A percentile compares a stretch with the other conserved stretches of the same genome.
These are phyloP conservation scores for Coemansia sp. DNA, from an alignment of 371 early-diverging fungal species.

Conservation along the genomic window DNA sequence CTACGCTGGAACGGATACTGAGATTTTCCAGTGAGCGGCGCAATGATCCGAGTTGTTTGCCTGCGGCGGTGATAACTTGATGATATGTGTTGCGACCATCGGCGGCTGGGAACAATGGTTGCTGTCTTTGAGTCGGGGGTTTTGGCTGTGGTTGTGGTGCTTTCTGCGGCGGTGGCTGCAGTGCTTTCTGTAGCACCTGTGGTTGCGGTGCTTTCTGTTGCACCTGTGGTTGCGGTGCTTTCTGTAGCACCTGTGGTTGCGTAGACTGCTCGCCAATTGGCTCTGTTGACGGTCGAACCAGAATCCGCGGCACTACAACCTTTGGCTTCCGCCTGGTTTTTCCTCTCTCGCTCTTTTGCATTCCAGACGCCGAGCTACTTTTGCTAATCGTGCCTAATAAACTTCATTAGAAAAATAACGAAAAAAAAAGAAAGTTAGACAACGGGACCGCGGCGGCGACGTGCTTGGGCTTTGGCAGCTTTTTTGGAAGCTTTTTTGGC, in stretches of 20 bases:
- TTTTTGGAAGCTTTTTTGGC: slow-evolving; percentile 41
- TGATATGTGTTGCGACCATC: not conserved
- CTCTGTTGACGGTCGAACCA: slow-evolving; percentile 17
- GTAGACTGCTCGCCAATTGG: too few species aligned
- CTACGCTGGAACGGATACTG: slow-evolving; percentile 16
- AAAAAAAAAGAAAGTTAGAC: not conserved
- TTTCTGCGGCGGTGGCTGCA: not conserved
- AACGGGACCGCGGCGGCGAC: slow-evolving; percentile 38
- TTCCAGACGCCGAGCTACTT: not conserved
- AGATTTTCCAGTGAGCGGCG: slow-evolving; percentile 12
- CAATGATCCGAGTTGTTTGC: slow-evolving; percentile 14
- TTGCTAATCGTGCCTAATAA: not conserved
- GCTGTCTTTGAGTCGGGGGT: not conserved
- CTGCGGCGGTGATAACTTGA: slow-evolving; percentile 12
- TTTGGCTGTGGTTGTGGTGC: not conserved
- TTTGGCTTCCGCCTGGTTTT: not conserved
- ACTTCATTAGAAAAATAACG: not conserved
- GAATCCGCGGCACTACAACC: slow-evolving; percentile 22
- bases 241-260: not conserved
- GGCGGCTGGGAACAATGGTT: not conserved
- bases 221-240: not conserved
- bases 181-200: not conserved
- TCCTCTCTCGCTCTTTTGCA: not conserved
- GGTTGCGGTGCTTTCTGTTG: not conserved
- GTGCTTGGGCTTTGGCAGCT: slow-evolving; percentile 40